A percentile compares a stretch with the other conserved stretches of the same genome.
These are phyloP conservation scores for Talaromyces proteolyticus DNA, from an alignment of 495 filamentous ascomycete species.

Conservation along the genomic window DNA sequence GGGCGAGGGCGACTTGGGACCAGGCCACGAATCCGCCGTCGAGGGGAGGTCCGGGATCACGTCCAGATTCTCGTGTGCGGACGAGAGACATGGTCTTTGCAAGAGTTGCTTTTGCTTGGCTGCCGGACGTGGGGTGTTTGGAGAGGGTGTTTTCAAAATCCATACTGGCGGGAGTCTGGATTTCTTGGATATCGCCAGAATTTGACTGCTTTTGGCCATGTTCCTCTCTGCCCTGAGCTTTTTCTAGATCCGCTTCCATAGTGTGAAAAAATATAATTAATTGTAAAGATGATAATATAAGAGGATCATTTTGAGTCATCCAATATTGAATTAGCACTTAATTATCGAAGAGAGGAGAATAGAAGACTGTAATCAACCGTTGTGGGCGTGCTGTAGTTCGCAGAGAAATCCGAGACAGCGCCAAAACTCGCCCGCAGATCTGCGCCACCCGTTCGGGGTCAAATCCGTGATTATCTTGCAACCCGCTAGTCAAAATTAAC, in stretches of 20 bases:
- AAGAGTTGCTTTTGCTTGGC: conserved; percentile 1
- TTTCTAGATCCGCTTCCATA: conserved; percentile 2
- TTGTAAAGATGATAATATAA: too few relatives aligned
- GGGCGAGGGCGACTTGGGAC: conserved; percentile 59
- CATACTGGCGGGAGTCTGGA: background rate
- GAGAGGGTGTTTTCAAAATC: background rate
- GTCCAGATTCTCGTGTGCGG: conserved; percentile 41
- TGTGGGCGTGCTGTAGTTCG: too few relatives aligned
- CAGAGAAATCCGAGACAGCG: conserved; percentile 3
- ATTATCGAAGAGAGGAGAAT: background rate
- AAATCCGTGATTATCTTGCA: too few relatives aligned
- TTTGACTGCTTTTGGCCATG: background rate
- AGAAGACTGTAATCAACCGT: background rate
- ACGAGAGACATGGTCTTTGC: conserved; percentile 30
- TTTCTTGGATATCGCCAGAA: background rate
- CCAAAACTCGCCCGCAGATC: background rate
- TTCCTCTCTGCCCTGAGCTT: background rate
- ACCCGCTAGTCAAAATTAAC: too few relatives aligned
- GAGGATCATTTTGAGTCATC: background rate
- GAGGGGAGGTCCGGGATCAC: conserved; percentile 50
- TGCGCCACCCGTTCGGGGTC: too few relatives aligned
- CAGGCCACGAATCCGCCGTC: conserved; percentile 61
- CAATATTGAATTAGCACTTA: too few relatives aligned
- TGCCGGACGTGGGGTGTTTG: background rate
- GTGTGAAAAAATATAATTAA: too few relatives aligned